Evolutionary conservation across 805 yeast species (phyloP), one percentile per base, ranked within the genome.

Genomic region (Candida sithepensis): DNA sequence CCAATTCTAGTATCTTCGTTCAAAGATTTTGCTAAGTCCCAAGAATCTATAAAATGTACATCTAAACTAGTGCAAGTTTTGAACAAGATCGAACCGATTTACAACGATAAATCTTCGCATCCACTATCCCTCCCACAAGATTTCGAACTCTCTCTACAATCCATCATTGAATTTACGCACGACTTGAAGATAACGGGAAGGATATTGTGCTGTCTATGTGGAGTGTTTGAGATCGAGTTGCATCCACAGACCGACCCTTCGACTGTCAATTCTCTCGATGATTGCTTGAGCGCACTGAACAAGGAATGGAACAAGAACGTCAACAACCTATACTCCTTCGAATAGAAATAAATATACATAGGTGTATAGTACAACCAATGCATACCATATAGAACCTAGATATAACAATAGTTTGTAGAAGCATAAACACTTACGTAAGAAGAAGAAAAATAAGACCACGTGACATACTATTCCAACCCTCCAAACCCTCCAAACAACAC

Each of bases 181-280:
- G 50, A 58, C 2, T 59, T 59, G 16, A 49, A 51, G 9, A 60
- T 70, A 7, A 69, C 73, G 3, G 70, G 68, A 5, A 58, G 71
- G 38, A 66, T 65, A 9, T 47, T 68, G 5, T 66, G 71, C 51
- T 60, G 65, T 14, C 45, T 68, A 36, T 70, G 72, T 54, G 69
- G 61, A 1, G 46, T 47, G n/a, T 59, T 61, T 38, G 73, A 70
- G 42, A 40, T 55, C 4, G 36, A 19, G 24, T n/a, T 37, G 2
- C 19, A 39, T 12, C 24, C 21, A 16, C 28, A 33, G 26, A 12
- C 24, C 24, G 23, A 24, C 18, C 8, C 37, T 22, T 14, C 13
- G 13, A 33, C 42, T 4, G 19, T n/a, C 12, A 43, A 32, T 14
- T 22, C 36, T 6, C 33, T 55, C 8, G 50, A 48, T 22, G 40